phyloP scores from a whole-genome alignment of 331 rosid species.

The Cydonia oblonga region DNA sequence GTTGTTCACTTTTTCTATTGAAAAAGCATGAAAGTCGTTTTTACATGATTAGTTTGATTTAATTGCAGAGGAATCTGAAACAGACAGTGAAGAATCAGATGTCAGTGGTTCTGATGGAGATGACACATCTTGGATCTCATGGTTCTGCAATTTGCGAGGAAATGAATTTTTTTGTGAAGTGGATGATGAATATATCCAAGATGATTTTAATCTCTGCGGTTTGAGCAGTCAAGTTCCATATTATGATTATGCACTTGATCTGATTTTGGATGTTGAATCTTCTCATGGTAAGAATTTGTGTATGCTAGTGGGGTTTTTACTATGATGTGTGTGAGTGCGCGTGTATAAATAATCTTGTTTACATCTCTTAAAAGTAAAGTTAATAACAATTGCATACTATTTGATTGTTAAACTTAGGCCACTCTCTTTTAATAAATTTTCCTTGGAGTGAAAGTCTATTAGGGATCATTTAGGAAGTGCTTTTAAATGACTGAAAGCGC shows the following conservation, averaged over 20 bases:
- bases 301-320: neutral
- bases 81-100: constrained; percentile 65
- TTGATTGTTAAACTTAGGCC: neutral
- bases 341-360: neutral
- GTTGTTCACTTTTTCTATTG: neutral
- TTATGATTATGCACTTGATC: constrained; percentile 83
- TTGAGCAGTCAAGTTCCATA: constrained; percentile 89
- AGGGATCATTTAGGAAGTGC: neutral
- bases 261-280: constrained; percentile 73
- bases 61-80: constrained; percentile 67
- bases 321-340: neutral
- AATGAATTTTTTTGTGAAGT: constrained; percentile 82
- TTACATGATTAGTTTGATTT: constrained; percentile 2
- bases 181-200: constrained; percentile 78
- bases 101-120: constrained; percentile 82
- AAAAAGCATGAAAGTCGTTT: neutral
- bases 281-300: constrained; percentile 47
- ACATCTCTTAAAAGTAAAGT: neutral
- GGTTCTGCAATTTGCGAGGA: constrained; percentile 87
- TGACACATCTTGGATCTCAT: constrained; percentile 82
- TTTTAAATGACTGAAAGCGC: too few relatives aligned
- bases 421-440: neutral
- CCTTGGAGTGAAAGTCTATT: neutral
- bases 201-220: constrained; percentile 82
- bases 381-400: neutral